Base-by-base conservation (phyloP, 805 yeast species). In the Barnettozyma wickerhamii region DNA sequence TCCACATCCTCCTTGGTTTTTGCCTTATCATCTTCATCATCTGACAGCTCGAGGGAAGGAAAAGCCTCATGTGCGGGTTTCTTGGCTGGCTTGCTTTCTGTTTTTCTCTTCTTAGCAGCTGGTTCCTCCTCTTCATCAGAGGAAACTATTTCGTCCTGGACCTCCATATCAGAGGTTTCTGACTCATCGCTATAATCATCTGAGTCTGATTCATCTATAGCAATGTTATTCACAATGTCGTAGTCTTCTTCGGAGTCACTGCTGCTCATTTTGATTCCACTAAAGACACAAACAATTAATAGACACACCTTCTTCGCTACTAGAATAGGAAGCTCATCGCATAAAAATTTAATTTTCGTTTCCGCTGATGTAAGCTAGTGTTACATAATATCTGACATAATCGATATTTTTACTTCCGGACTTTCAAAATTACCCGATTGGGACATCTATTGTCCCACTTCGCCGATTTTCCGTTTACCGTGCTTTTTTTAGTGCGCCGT, bases 151-250 rank as follows among this genome's bases (percentile, higher is more conserved):
- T 74, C 75, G 55, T 78, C 84, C 58, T 76, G 81, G 15, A 71
- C 50, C 34, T 71, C 74, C 10, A 47, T 56, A 13, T 58, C 62
- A 5, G 49, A 48, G 15, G 13, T 13, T 10, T 53, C 59, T 13
- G 55, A 71, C 30, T 53, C 60, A 4, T 47, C 55, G 6, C 50
- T 59, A 35, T 50, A 55, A 12, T 43, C 59, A 9, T 59, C 71
- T 2, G 68, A 67, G 39, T 58, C 69, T 26, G 66, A 66, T 6
- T 58, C 68, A 28, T 66, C 65, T 28, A 77, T 54, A 0, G 81
- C 82, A 40, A 84, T 69, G 38, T 76, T 69, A 14, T 75, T 67
- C 19, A 84, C 83, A 51, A 82, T 83, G 56, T 83, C 88, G 54
- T 65, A 72, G 6, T 68, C 79, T 45, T 68, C 79, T 51, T 70